A percentile compares a stretch with the other conserved stretches of the same genome.
These are phyloP conservation scores for Millerago galiae DNA, from an alignment of 805 yeast genomes.

Conservation along the genomic window DNA sequence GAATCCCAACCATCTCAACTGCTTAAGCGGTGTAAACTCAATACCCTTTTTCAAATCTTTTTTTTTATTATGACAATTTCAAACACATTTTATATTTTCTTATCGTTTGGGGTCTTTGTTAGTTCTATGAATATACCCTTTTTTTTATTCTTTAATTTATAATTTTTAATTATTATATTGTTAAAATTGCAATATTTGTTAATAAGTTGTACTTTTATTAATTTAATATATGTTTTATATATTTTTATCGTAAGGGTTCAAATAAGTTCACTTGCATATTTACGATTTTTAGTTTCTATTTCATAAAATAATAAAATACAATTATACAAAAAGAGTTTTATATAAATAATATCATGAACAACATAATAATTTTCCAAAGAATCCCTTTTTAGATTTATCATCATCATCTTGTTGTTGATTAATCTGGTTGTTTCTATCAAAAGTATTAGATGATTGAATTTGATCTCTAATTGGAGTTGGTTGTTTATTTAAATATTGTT, in stretches of 20 bases:
- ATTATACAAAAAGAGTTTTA: neutral
- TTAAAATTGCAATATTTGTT: too few species aligned
- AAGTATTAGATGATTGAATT: conserved; percentile 17
- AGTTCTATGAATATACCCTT: too few species aligned
- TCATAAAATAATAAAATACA: neutral
- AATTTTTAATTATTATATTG: too few species aligned
- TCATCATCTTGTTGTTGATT: conserved; percentile 14
- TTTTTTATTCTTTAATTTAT: too few species aligned
- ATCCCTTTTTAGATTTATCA: conserved; percentile 17
- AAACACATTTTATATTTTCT: too few species aligned
- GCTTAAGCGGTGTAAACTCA: neutral
- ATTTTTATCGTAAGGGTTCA: too few species aligned
- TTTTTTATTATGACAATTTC: neutral
- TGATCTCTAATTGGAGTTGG: conserved; percentile 26
- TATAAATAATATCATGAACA: conserved; percentile 10
- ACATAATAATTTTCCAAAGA: conserved; percentile 21
- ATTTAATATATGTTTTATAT: too few species aligned
- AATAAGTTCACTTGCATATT: too few species aligned
- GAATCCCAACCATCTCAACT: conserved; percentile 77
- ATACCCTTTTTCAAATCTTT: neutral
- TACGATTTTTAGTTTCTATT: too few species aligned
- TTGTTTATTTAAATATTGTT: conserved; percentile 24
- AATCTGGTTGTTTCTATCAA: conserved; percentile 14
- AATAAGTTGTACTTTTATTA: too few species aligned
- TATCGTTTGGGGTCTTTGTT: too few species aligned